phyloP scores from a whole-genome alignment of 176 grass and related monocot genomes.

The Puya raimondii region DNA sequence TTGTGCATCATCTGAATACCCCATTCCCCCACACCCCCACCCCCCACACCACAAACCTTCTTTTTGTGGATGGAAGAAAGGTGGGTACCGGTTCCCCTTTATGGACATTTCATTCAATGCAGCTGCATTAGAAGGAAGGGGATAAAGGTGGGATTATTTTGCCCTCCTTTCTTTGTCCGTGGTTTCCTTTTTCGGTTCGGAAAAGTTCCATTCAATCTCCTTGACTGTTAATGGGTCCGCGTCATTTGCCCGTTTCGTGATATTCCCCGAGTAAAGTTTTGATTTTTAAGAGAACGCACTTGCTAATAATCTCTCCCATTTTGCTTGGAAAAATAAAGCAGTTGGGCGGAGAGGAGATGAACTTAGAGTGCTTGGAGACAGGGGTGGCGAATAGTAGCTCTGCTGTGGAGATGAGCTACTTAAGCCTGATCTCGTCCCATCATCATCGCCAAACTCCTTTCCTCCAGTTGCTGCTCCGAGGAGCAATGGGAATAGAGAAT shows the following conservation, averaged over 20 bases:
- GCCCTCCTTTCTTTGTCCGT: neutral
- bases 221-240: slow-evolving; percentile 3
- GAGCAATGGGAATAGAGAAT: slow-evolving; percentile 24
- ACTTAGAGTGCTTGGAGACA: neutral
- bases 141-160: slow-evolving; percentile 1
- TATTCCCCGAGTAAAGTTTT: neutral
- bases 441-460: slow-evolving; percentile 47
- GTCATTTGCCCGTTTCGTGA: slow-evolving; percentile 1
- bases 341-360: slow-evolving; percentile 54
- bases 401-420: slow-evolving; percentile 6
- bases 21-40: neutral
- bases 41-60: slow-evolving; percentile 3
- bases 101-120: slow-evolving; percentile 59
- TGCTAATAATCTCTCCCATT: neutral
- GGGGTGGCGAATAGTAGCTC: slow-evolving; percentile 2
- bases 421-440: slow-evolving; percentile 8
- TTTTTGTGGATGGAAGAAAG: slow-evolving; percentile 8
- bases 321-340: slow-evolving; percentile 46
- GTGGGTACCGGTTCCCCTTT: neutral
- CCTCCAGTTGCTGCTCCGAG: slow-evolving; percentile 46
- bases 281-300: neutral
- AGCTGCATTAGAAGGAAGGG: slow-evolving; percentile 12
- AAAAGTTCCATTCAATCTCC: slow-evolving; percentile 20
- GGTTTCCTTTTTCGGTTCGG: slow-evolving; percentile 2
- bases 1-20: too few relatives aligned